These are phyloP conservation scores for Yamadazyma taylorii DNA, from an alignment of 1,139 yeast genomes.

Conservation along the genomic window DNA sequence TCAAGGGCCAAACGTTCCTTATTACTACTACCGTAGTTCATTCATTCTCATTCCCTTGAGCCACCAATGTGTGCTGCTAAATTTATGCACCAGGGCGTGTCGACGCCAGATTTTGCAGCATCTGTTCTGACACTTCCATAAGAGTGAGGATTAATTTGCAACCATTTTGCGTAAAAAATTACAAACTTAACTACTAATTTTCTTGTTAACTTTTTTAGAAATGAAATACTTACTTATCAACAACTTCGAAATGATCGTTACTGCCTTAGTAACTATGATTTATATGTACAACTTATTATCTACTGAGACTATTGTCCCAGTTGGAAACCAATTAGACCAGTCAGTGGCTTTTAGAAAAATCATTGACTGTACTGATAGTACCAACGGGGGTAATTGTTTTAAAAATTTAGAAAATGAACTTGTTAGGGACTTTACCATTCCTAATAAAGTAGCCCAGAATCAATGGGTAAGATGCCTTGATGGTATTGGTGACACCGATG, in stretches of 20 bases:
- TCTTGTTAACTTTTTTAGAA: too few relatives aligned
- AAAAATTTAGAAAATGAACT: constrained; percentile 7
- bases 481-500: constrained; percentile 12
- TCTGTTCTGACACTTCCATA: too few relatives aligned
- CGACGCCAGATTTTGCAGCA: constrained; percentile 1
- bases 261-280: too few relatives aligned
- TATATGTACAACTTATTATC: background rate
- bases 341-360: constrained; percentile 10
- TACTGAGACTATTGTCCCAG: too few relatives aligned
- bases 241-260: too few relatives aligned
- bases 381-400: constrained; percentile 16
- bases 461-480: constrained; percentile 13
- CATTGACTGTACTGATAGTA: constrained; percentile 21
- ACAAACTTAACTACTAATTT: background rate
- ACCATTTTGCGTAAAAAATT: background rate
- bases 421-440: constrained; percentile 9
- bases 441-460: constrained; percentile 4
- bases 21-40: too few relatives aligned
- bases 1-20: too few relatives aligned
- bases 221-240: too few relatives aligned
- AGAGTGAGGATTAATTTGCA: background rate
- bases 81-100: too few relatives aligned
- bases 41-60: too few relatives aligned
- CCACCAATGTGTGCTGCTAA: too few relatives aligned
- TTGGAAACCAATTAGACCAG: background rate